phyloP scores from a whole-genome alignment of 495 filamentous ascomycete species.

The Parathielavia hyrcaniae region DNA sequence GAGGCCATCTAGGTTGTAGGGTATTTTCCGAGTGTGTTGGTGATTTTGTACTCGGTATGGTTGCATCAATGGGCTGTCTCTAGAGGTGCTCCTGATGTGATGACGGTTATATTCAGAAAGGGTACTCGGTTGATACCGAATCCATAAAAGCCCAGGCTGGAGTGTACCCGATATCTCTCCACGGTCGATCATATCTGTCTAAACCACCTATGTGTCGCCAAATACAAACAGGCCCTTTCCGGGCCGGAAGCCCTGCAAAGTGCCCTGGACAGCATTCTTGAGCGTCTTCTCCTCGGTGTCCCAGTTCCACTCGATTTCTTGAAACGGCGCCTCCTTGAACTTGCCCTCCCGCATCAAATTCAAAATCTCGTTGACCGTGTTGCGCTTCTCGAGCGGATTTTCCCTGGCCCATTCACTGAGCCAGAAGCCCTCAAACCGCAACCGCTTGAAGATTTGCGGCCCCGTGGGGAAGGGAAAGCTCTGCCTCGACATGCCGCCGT shows the following conservation, averaged over 20 bases:
- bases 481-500: slow-evolving; percentile 89
- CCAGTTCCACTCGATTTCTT: slow-evolving; percentile 73
- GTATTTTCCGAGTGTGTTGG: no score
- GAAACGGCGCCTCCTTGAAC: slow-evolving; percentile 75
- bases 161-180: no score
- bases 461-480: slow-evolving; percentile 71
- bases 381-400: slow-evolving; percentile 65
- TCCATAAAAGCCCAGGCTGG: no score
- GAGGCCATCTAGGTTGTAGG: background rate
- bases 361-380: slow-evolving; percentile 75
- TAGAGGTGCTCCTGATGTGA: no score
- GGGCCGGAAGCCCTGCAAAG: slow-evolving; percentile 68
- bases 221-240: slow-evolving; percentile 92
- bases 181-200: background rate
- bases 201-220: slow-evolving; percentile 35
- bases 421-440: slow-evolving; percentile 90
- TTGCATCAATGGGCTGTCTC: no score
- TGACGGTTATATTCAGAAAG: no score
- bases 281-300: slow-evolving; percentile 64
- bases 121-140: no score
- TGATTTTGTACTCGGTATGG: no score
- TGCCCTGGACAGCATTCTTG: slow-evolving; percentile 67
- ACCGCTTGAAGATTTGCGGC: slow-evolving; percentile 82
- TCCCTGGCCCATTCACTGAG: slow-evolving; percentile 80
- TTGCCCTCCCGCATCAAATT: slow-evolving; percentile 63